phyloP scores from a whole-genome alignment of 1,139 yeast genomes.

The Diutina pseudorugosa region DNA sequence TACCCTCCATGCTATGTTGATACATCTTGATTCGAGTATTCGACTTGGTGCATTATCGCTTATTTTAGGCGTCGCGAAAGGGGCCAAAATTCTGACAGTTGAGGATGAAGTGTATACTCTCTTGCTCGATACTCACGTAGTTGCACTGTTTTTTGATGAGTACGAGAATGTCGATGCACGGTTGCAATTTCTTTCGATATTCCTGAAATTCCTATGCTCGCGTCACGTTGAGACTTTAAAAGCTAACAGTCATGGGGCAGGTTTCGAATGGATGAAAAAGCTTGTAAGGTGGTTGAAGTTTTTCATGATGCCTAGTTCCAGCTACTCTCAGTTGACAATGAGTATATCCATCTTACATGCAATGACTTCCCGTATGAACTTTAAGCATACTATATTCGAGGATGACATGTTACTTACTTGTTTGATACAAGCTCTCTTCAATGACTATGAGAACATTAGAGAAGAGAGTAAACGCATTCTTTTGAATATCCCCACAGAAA shows the following conservation, averaged over 20 bases:
- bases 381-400: background rate
- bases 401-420: background rate
- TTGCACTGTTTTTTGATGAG: background rate
- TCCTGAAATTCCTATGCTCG: background rate
- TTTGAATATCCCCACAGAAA: background rate
- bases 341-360: background rate
- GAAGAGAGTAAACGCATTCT: background rate
- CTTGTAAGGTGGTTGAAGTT: background rate
- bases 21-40: background rate
- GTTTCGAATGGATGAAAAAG: background rate
- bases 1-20: background rate
- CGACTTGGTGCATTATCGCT: background rate
- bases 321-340: background rate
- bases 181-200: background rate
- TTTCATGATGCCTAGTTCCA: background rate
- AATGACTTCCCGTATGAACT: background rate
- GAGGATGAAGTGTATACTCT: background rate
- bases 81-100: background rate
- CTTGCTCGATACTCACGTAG: background rate
- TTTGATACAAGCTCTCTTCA: background rate
- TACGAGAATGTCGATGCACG: background rate
- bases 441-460: background rate
- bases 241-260: background rate
- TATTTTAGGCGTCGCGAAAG: background rate
- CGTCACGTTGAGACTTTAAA: slow-evolving; percentile 1